A percentile compares a stretch with the other conserved stretches of the same genome.
Conservation (phyloP, 306 rosid genomes). For the Vigna angularis region DNA sequence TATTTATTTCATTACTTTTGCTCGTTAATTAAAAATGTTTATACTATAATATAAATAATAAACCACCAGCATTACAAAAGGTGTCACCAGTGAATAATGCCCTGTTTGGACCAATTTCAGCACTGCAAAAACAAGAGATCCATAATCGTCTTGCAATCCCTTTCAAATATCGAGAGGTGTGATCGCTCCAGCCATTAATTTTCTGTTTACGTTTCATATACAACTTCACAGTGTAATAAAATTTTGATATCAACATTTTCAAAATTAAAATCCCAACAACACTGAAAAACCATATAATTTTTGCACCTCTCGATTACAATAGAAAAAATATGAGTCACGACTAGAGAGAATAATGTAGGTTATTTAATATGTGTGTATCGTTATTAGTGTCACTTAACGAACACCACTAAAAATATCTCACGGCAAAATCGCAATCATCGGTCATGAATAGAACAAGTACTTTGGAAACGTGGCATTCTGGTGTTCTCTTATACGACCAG, state of each 20-base stretch:
- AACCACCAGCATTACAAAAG: too few species aligned
- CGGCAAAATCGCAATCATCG: background rate
- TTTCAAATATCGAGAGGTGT: conserved; percentile 27
- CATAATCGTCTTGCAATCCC: conserved; percentile 37
- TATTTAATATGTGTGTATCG: too few species aligned
- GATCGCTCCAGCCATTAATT: conserved; percentile 16
- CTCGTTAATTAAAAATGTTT: too few species aligned
- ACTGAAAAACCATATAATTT: background rate
- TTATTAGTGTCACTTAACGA: background rate
- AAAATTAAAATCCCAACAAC: background rate
- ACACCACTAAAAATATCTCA: background rate
- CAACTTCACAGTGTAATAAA: too few species aligned
- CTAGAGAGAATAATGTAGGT: too few species aligned
- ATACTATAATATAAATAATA: too few species aligned
- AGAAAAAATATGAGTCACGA: background rate
- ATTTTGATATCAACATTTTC: background rate
- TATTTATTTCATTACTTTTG: too few species aligned
- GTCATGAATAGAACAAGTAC: conserved; percentile 28
- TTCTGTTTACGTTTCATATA: background rate
- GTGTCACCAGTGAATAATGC: too few species aligned
- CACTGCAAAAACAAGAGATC: conserved; percentile 16
- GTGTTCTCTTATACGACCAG: background rate
- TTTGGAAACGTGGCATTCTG: conserved; percentile 9
- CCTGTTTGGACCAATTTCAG: too few species aligned
- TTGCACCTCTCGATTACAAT: conserved; percentile 24